phyloP scores from a whole-genome alignment of 2,329 filamentous ascomycete species.

The Fusarium devonianum region DNA sequence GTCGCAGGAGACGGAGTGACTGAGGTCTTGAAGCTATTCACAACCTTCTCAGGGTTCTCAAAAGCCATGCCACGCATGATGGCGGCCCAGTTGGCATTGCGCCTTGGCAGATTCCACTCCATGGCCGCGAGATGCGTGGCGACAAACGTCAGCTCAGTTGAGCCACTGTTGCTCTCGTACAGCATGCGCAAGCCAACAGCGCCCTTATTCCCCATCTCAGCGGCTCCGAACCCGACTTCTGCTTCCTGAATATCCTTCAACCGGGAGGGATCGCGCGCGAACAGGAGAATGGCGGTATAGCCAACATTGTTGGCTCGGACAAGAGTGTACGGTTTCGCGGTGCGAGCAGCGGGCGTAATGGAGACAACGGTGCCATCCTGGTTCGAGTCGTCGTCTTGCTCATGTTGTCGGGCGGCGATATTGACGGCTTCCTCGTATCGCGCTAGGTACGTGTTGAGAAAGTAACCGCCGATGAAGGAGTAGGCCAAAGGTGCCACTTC shows the following conservation, averaged over 20 bases:
- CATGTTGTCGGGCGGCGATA: slow-evolving; percentile 55
- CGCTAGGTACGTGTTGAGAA: slow-evolving; percentile 77
- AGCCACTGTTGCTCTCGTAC: slow-evolving; percentile 52
- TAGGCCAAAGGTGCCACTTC: slow-evolving; percentile 87
- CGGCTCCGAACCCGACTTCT: slow-evolving; percentile 82
- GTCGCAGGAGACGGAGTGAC: slow-evolving; percentile 33
- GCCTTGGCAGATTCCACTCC: slow-evolving; percentile 76
- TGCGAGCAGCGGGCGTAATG: slow-evolving; percentile 20
- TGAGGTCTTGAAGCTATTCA: slow-evolving; percentile 37
- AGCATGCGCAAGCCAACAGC: slow-evolving; percentile 80
- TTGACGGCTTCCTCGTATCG: slow-evolving; percentile 76
- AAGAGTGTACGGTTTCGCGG: slow-evolving; percentile 67
- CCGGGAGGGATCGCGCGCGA: slow-evolving; percentile 69
- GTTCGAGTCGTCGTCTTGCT: slow-evolving; percentile 16
- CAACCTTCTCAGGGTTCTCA: slow-evolving; percentile 56
- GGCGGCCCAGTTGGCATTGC: slow-evolving; percentile 88
- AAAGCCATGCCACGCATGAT: slow-evolving; percentile 86
- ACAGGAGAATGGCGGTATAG: slow-evolving; percentile 89
- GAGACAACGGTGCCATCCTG: slow-evolving; percentile 8
- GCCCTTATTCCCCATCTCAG: slow-evolving; percentile 95
- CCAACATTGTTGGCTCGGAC: slow-evolving; percentile 78
- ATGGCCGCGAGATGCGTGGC: slow-evolving; percentile 88
- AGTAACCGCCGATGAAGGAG: slow-evolving; percentile 84
- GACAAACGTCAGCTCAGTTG: slow-evolving; percentile 80
- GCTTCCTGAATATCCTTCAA: slow-evolving; percentile 76